Percentiles rank a stretch among this genome's conserved stretches.
Evolutionary conservation across 2,329 filamentous ascomycete genomes (phyloP).

Genomic region (Penicillium griseofulvum): DNA sequence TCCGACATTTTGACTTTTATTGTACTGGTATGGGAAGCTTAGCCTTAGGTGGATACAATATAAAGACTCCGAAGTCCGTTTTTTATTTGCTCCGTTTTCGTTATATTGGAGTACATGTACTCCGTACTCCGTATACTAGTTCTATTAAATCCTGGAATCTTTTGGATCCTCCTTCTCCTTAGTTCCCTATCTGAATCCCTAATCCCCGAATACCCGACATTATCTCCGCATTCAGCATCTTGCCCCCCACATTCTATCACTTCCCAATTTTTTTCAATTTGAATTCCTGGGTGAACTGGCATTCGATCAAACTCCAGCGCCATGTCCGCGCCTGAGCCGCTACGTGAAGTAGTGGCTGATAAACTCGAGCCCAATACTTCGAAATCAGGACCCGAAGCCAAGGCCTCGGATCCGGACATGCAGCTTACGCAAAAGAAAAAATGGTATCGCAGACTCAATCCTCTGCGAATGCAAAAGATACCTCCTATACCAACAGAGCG

Average conservation of each 20-base stretch:
- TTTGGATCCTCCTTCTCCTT: neutral
- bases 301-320: neutral
- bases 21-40: too few relatives aligned
- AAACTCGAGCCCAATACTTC: constrained; percentile 13
- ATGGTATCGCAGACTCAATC: constrained; percentile 46
- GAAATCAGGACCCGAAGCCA: constrained; percentile 17
- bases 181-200: too few relatives aligned
- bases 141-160: neutral
- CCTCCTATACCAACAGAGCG: constrained; percentile 58
- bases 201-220: neutral
- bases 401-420: constrained; percentile 8
- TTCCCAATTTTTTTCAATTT: neutral
- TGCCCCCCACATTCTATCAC: neutral
- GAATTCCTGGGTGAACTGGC: neutral
- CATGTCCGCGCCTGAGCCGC: constrained; percentile 18
- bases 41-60: neutral
- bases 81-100: neutral
- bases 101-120: neutral
- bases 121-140: too few relatives aligned
- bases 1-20: too few relatives aligned
- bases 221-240: neutral
- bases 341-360: constrained; percentile 17
- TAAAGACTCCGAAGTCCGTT: neutral
- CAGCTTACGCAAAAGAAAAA: constrained; percentile 10
- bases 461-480: constrained; percentile 46